phyloP scores from a whole-genome alignment of 2,329 filamentous ascomycete species.

The Truncatella angustata region DNA sequence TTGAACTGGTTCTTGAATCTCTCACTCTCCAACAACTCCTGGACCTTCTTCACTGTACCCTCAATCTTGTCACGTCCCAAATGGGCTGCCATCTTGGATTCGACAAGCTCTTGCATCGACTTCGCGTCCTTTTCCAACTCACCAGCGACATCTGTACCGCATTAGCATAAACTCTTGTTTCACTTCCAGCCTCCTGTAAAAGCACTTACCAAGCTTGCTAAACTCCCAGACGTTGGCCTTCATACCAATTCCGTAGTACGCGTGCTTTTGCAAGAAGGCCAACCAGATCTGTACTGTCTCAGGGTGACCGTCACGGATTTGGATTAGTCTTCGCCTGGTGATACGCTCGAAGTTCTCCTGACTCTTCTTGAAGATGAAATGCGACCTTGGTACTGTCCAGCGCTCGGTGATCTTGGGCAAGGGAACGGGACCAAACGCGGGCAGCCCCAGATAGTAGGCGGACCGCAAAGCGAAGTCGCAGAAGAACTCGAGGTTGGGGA shows the following conservation, averaged over 20 bases:
- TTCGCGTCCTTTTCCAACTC: constrained; percentile 39
- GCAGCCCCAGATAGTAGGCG: constrained; percentile 88
- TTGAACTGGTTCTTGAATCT: constrained; percentile 36
- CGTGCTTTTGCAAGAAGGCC: constrained; percentile 86
- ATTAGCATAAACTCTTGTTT: constrained; percentile 13
- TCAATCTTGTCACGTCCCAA: constrained; percentile 51
- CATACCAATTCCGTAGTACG: constrained; percentile 96
- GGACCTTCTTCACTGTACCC: constrained; percentile 52
- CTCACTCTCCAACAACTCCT: constrained; percentile 54
- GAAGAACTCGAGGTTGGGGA: constrained; percentile 91
- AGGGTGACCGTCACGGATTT: constrained; percentile 88
- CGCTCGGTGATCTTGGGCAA: constrained; percentile 84
- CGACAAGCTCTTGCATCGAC: constrained; percentile 38
- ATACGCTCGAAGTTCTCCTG: constrained; percentile 98
- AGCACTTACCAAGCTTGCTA: constrained; percentile 62
- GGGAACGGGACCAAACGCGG: constrained; percentile 81
- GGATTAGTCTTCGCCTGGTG: constrained; percentile 80
- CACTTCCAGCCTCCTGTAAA: neutral
- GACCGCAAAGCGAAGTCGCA: constrained; percentile 91
- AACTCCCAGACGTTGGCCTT: constrained; percentile 98
- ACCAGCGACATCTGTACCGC: constrained; percentile 45
- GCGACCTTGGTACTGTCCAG: constrained; percentile 87
- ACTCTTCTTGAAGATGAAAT: constrained; percentile 95
- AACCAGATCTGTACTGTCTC: constrained; percentile 91
- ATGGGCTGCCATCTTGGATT: constrained; percentile 53